Evolutionary conservation across 2,329 filamentous ascomycete species (phyloP), one percentile per base, ranked within the genome.

Genomic region (Pyrenochaeta sp.): DNA sequence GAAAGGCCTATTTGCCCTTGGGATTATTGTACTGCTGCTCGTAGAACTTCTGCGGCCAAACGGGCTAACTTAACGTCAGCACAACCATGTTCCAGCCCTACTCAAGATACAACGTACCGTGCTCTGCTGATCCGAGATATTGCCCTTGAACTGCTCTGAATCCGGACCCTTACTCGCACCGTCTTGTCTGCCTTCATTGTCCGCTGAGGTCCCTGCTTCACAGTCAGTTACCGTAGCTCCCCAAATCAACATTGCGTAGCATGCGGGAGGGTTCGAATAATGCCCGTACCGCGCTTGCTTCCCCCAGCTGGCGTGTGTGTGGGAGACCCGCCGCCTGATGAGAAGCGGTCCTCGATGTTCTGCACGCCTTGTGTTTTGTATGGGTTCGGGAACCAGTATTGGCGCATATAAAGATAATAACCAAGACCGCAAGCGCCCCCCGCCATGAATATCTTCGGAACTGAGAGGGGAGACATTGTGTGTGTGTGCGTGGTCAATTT

Each of bases 361-460:
- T 74, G 61, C n/a, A 71, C 58, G 34, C 60, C 74, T 40, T 66
- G 64, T 27, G 75, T 77, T 66, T 76, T 75, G 67, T 75, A 75
- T 10, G 74, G 72, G 59, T 77, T 74, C 52, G 73, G 72, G 68
- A 74, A 76, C 75, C 74, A 76, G 64, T 76, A 74, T 51, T 70
- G 70, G 55, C 74, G 69, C 72, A 76, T 76, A 59, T 70, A 68
- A 50, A 76, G 64, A 65, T 76, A 73, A 67, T 77, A 77, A 50
- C 63, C 64, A 59, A 77, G 72, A 56, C 75, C 74, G 15, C 73
- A 68, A 50, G 22, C 25, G 28, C 71, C 74, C 49, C 74, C 74
- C 43, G 74, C 74, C 68, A 75, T 72, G 63, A 77, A 75, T 53
- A 77, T 71, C 60, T 77, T 77, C 39, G 73, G 72, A 25, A 77